Conservation (phyloP, 148 eudicot species). For the Cornus florida region DNA sequence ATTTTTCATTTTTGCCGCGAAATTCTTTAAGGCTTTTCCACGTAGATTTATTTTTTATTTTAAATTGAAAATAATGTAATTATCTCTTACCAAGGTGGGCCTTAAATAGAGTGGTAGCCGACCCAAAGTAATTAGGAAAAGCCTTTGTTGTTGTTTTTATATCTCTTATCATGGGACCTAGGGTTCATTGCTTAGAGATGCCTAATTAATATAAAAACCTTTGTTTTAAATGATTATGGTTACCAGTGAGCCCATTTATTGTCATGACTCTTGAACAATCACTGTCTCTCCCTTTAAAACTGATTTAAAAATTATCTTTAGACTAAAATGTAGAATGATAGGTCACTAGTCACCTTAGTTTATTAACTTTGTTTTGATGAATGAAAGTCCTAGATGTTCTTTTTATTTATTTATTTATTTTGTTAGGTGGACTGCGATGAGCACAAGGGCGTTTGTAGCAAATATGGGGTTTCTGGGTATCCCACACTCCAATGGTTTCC, state of each 20-base stretch:
- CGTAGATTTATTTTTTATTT: no score
- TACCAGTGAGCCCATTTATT: neutral
- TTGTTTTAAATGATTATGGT: neutral
- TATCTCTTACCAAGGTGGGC: no score
- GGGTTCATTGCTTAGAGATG: neutral
- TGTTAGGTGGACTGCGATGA: constrained; percentile 95
- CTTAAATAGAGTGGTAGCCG: no score
- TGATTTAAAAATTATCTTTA: neutral
- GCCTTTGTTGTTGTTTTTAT: no score
- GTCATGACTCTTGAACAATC: neutral
- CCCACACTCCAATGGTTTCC: constrained; percentile 98
- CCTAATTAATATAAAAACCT: neutral
- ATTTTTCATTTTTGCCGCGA: neutral
- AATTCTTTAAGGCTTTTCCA: neutral
- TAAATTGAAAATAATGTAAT: no score
- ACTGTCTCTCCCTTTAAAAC: neutral
- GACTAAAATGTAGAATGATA: no score
- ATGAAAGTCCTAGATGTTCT: neutral
- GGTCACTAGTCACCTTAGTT: neutral
- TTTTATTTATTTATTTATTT: constrained; percentile 16
- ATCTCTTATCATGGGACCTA: no score
- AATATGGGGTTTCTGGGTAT: constrained; percentile 87
- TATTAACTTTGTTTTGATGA: neutral
- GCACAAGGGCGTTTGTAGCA: constrained; percentile 75
- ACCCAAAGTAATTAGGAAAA: no score